A percentile compares a stretch with the other conserved stretches of the same genome.
phyloP scores from a whole-genome alignment of 305 asterid genomes.

The Rubia peregrina region DNA sequence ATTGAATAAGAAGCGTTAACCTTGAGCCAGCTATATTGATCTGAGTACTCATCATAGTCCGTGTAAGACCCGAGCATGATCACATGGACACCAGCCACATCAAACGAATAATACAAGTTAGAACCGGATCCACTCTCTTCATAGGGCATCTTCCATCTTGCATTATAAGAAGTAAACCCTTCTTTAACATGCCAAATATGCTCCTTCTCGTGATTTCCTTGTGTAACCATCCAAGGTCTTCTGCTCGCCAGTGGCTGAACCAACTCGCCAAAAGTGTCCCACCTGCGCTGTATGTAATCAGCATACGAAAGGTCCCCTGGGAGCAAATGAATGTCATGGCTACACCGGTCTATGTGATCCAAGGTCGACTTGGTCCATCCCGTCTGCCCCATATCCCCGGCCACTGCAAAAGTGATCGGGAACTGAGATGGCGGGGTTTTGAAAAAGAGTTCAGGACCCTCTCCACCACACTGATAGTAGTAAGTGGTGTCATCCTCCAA shows the following conservation, averaged over 20 bases:
- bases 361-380: slow-evolving; percentile 86
- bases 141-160: slow-evolving; percentile 94
- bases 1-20: slow-evolving; percentile 28
- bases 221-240: slow-evolving; percentile 99
- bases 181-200: slow-evolving; percentile 41
- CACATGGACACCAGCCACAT: slow-evolving; percentile 74
- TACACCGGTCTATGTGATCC: slow-evolving; percentile 71
- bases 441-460: slow-evolving; percentile 66
- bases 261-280: slow-evolving; percentile 92
- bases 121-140: slow-evolving; percentile 72
- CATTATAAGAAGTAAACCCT: slow-evolving; percentile 58
- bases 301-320: slow-evolving; percentile 97
- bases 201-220: slow-evolving; percentile 91
- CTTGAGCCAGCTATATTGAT: slow-evolving; percentile 78
- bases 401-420: slow-evolving; percentile 79
- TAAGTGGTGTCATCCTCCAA: slow-evolving; percentile 49
- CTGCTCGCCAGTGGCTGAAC: slow-evolving; percentile 91
- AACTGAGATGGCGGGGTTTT: slow-evolving; percentile 80
- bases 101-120: slow-evolving; percentile 79
- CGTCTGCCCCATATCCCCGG: slow-evolving; percentile 93
- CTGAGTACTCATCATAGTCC: slow-evolving; percentile 50
- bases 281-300: slow-evolving; percentile 60
- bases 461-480: slow-evolving; percentile 73
- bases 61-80: slow-evolving; percentile 87
- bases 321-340: slow-evolving; percentile 66